phyloP scores from a whole-genome alignment of 768 basidiomycete species.

The Hypholoma sublateritium region DNA sequence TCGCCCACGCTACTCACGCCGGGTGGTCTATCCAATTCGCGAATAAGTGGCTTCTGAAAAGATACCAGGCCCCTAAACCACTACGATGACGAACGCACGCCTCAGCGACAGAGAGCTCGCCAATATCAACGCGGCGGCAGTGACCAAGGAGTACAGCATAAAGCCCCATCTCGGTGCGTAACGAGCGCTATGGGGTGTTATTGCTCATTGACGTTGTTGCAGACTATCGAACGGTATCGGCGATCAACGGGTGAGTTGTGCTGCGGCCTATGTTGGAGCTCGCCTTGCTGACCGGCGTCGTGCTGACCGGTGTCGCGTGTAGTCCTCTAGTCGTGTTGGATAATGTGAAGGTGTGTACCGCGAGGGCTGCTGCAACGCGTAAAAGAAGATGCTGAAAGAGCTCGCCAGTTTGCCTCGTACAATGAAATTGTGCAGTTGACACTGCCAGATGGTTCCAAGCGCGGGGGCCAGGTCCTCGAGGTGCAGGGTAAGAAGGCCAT shows the following conservation, averaged over 20 bases:
- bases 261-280: not conserved
- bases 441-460: conserved; percentile 90
- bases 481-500: conserved; percentile 99
- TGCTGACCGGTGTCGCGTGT: conserved; percentile 1
- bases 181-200: not conserved
- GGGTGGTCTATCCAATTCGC: too few species aligned
- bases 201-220: conserved; percentile 7
- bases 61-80: not conserved
- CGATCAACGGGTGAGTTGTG: conserved; percentile 85
- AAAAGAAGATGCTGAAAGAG: not conserved
- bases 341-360: conserved; percentile 82
- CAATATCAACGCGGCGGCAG: conserved; percentile 84
- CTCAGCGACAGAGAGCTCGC: conserved; percentile 74
- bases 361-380: not conserved
- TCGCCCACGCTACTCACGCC: conserved; percentile 1
- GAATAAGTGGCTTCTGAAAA: not conserved
- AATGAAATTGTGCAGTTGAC: conserved; percentile 98
- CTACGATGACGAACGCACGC: conserved; percentile 53
- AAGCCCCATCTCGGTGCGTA: conserved; percentile 83
- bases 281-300: conserved; percentile 10
- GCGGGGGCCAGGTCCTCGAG: conserved; percentile 97
- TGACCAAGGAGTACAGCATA: conserved; percentile 85
- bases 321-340: conserved; percentile 96
- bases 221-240: conserved; percentile 99
- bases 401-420: conserved; percentile 86